Conservation (phyloP, 2,329 filamentous ascomycete species). For the Rhexocercosporidium sp. region DNA sequence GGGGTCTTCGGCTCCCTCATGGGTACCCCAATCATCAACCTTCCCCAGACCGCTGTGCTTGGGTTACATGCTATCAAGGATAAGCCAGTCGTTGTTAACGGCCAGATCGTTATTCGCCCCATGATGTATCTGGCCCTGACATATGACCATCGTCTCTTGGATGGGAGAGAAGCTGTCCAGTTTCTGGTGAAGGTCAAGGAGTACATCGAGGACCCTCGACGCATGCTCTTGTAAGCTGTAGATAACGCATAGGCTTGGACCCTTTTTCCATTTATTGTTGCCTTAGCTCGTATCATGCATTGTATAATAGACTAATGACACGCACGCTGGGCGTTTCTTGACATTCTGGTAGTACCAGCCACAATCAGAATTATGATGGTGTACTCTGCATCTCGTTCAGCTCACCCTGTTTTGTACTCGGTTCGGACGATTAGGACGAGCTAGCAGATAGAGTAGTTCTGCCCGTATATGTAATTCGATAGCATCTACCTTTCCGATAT, state of each 20-base stretch:
- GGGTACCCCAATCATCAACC: slow-evolving; percentile 98
- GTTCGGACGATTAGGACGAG: background rate
- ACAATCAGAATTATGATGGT: background rate
- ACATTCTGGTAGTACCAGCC: slow-evolving; percentile 1
- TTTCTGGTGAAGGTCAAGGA: slow-evolving; percentile 98
- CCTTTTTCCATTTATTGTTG: background rate
- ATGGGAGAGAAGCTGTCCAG: slow-evolving; percentile 93
- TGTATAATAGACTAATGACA: slow-evolving; percentile 31
- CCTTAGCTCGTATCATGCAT: slow-evolving; percentile 11
- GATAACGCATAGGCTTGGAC: slow-evolving; percentile 1
- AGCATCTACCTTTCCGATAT: too few species aligned
- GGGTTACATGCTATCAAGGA: slow-evolving; percentile 98
- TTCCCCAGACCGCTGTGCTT: slow-evolving; percentile 89
- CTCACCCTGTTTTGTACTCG: background rate
- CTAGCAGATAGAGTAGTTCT: background rate
- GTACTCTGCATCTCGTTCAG: background rate
- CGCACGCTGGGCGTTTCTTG: slow-evolving; percentile 11
- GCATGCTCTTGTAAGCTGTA: slow-evolving; percentile 72
- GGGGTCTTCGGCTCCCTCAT: slow-evolving; percentile 97
- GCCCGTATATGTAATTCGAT: background rate
- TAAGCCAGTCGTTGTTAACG: slow-evolving; percentile 84
- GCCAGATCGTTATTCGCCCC: slow-evolving; percentile 93
- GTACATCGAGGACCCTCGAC: slow-evolving; percentile 92
- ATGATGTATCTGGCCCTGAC: slow-evolving; percentile 99
- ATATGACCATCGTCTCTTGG: slow-evolving; percentile 94